Evolutionary conservation across 441 rosid species (phyloP).

Genomic region (Adansonia rubrostipa): DNA sequence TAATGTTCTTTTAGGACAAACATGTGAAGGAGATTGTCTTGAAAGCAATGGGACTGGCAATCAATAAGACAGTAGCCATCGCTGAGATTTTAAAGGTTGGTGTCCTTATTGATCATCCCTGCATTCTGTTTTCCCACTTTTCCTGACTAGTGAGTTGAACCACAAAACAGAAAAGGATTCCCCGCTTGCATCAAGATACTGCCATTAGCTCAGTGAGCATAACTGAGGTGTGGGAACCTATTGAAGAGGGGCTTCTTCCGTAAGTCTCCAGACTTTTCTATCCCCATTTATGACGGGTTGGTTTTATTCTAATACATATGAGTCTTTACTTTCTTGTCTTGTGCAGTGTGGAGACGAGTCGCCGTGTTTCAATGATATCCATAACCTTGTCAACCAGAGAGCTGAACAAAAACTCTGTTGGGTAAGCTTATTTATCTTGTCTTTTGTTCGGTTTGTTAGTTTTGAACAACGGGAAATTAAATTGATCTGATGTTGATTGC

Average conservation of each 20-base stretch:
- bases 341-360: constrained; percentile 90
- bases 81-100: constrained; percentile 83
- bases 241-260: constrained; percentile 94
- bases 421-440: constrained; percentile 52
- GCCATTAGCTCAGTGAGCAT: constrained; percentile 83
- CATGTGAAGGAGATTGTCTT: constrained; percentile 69
- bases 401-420: constrained; percentile 71
- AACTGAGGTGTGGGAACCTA: constrained; percentile 92
- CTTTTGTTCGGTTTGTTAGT: background rate
- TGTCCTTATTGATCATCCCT: constrained; percentile 10
- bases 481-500: background rate
- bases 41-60: constrained; percentile 98
- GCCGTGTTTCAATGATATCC: constrained; percentile 93
- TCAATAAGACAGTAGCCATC: constrained; percentile 87
- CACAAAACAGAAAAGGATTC: constrained; percentile 64
- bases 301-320: constrained; percentile 15
- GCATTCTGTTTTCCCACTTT: background rate
- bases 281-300: background rate
- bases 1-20: constrained; percentile 55
- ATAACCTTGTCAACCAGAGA: constrained; percentile 75
- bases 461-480: constrained; percentile 5
- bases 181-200: constrained; percentile 85
- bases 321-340: constrained; percentile 27
- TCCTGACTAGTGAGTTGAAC: constrained; percentile 22
- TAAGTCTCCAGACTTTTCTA: constrained; percentile 38